Base-by-base conservation (phyloP, 2,329 filamentous ascomycete species). In the Dactylellina haptotyla region DNA sequence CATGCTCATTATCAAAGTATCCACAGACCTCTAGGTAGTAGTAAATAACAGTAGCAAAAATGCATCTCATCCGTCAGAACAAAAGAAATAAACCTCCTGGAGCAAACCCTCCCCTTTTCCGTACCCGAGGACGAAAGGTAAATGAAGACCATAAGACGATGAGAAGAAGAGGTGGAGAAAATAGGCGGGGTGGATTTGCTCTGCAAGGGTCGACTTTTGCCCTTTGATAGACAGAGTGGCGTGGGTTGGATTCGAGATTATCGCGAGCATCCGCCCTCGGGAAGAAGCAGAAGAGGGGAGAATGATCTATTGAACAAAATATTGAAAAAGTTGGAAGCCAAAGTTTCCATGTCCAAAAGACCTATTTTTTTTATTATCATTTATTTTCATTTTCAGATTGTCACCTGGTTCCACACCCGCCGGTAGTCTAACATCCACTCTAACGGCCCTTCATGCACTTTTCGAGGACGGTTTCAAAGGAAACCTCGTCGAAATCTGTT, bases 401-500 rank as follows among this genome's bases (percentile, higher is more conserved):
- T n/a, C n/a, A 41, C 18, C 12, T 25, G 32, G 20, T 14, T 8
- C 45, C 18, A 25, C 28, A 9, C 6, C 20, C 23, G 23, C n/a
- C 34, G 18, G 25, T 23, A 8, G 43, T 10, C 4, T 10, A 48
- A 20, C 28, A 45, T 16, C 32, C 50, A 9, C n/a, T 57, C 53
- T 53, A 64, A 28, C 34, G 48, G n/a, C 54, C 50, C 39, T 62
- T 74, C 14, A 14, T 18, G 83, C 89, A 85, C 72, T 83, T 84
- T 82, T 85, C 86, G 82, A 92, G 83, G 80, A 94, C 85, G 79
- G 84, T 85, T 76, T 90, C 87, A 82, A 88, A 89, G 84, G 93
- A 90, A 80, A 95, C 90, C 82, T 94, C 91, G 82, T 92, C 90
- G 77, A 84, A 82, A 82, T 94, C 91, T 84, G 93, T 93, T 84